Percentiles rank a stretch among this genome's conserved stretches.
These are phyloP conservation scores for Gomphus bonarii DNA, from an alignment of 1,284 basidiomycete species.

Conservation along the genomic window DNA sequence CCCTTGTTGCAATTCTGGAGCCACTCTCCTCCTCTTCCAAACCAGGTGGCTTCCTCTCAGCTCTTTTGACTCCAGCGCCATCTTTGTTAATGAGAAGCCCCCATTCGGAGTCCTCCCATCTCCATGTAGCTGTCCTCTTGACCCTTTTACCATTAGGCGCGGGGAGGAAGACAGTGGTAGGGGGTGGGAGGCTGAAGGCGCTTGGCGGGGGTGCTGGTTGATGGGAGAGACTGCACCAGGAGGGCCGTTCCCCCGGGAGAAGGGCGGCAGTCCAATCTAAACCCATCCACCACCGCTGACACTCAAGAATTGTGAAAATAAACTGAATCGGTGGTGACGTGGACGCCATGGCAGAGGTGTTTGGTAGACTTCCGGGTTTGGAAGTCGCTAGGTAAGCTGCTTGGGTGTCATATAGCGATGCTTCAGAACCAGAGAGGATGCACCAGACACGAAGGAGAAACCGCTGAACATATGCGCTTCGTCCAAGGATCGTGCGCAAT, in stretches of 20 bases:
- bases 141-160: constrained; percentile 38
- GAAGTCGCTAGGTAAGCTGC: background rate
- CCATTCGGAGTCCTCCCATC: constrained; percentile 86
- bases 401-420: background rate
- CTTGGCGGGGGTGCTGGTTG: constrained; percentile 54
- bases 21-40: constrained; percentile 18
- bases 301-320: constrained; percentile 84
- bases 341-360: constrained; percentile 11
- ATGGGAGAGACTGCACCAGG: constrained; percentile 66
- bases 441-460: constrained; percentile 28
- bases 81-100: constrained; percentile 57
- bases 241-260: constrained; percentile 81
- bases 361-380: background rate
- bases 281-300: constrained; percentile 91
- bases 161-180: constrained; percentile 43
- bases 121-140: constrained; percentile 70
- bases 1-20: background rate
- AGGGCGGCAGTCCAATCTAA: constrained; percentile 91
- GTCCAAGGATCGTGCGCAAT: constrained; percentile 42
- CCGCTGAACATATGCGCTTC: constrained; percentile 62
- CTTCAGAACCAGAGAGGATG: constrained; percentile 19
- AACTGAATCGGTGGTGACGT: constrained; percentile 46
- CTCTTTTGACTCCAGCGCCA: constrained; percentile 33
- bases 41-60: constrained; percentile 37
- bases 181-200: constrained; percentile 45